phyloP scores from a whole-genome alignment of 208 protist species.

The Angomonas desouzai region DNA sequence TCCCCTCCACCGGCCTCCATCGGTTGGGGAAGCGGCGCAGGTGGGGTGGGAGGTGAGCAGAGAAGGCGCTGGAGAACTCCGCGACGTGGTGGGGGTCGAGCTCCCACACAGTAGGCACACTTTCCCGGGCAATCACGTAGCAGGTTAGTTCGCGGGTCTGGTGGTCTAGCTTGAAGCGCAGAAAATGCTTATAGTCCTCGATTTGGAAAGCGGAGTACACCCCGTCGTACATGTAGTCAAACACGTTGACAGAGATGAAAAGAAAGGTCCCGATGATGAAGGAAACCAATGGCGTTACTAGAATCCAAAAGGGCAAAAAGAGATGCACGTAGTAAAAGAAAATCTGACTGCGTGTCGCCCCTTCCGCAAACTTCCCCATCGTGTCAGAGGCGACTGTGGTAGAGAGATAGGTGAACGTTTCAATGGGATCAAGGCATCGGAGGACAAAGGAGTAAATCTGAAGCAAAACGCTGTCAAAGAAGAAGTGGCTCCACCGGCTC shows the following conservation, averaged over 20 bases:
- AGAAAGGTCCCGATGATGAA: conserved; percentile 75
- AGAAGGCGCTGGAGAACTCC: conserved; percentile 22
- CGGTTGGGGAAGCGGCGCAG: conserved; percentile 52
- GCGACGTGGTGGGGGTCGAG: conserved; percentile 37
- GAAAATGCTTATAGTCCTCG: conserved; percentile 82
- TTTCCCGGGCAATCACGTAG: conserved; percentile 58
- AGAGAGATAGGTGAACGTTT: conserved; percentile 60
- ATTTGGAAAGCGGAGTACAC: conserved; percentile 85
- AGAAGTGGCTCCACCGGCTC: conserved; percentile 3
- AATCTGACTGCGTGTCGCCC: conserved; percentile 39
- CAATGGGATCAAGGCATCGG: conserved; percentile 48
- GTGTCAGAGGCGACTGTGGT: conserved; percentile 34
- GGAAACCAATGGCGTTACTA: conserved; percentile 71
- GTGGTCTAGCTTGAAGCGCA: conserved; percentile 63
- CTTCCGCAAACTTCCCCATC: conserved; percentile 36
- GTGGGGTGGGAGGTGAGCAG: conserved; percentile 54
- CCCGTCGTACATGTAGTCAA: conserved; percentile 76
- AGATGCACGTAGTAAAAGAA: conserved; percentile 64
- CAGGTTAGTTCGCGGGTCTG: conserved; percentile 50
- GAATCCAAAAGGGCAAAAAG: conserved; percentile 75
- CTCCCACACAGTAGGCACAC: conserved; percentile 66
- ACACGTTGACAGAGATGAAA: conserved; percentile 57
- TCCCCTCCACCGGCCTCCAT: conserved; percentile 38
- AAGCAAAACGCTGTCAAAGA: conserved; percentile 22
- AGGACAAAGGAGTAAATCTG: conserved; percentile 26